A percentile compares a stretch with the other conserved stretches of the same genome.
These are phyloP conservation scores for Biscutella laevigata DNA, from an alignment of 441 rosid species.

Conservation along the genomic window DNA sequence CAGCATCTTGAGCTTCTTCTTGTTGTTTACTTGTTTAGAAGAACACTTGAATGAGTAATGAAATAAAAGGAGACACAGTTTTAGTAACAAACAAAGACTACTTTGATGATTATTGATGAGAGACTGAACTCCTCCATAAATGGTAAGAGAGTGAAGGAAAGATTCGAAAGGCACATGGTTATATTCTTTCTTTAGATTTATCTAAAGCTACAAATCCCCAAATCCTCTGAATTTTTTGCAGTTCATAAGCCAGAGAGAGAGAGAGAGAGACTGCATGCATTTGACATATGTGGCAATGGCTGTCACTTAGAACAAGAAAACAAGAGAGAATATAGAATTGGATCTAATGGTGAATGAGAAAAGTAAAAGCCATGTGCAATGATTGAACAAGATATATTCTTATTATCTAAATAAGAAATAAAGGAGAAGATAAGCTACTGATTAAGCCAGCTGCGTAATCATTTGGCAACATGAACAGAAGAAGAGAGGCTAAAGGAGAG, in stretches of 20 bases:
- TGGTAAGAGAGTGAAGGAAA: constrained; percentile 18
- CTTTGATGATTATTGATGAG: constrained; percentile 16
- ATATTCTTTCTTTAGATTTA: constrained; percentile 11
- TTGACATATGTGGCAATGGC: constrained; percentile 17
- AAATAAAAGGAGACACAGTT: constrained; percentile 1
- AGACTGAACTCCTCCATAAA: constrained; percentile 15
- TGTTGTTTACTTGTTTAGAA: background rate
- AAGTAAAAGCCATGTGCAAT: constrained; percentile 22
- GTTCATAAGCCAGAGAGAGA: constrained; percentile 14
- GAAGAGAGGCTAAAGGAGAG: background rate
- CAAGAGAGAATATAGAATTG: background rate
- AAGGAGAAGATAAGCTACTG: constrained; percentile 4
- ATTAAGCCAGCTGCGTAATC: background rate
- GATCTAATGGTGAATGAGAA: background rate
- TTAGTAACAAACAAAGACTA: constrained; percentile 17
- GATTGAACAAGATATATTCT: constrained; percentile 19
- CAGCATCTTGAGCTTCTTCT: constrained; percentile 19
- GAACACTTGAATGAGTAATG: background rate
- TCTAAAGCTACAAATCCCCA: constrained; percentile 14
- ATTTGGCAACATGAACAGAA: constrained; percentile 5
- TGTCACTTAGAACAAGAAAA: background rate
- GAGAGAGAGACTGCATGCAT: constrained; percentile 6
- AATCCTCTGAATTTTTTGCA: constrained; percentile 16
- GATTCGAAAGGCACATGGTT: constrained; percentile 26
- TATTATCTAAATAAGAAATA: background rate